Percentiles rank a stretch among this genome's conserved stretches.
Conservation (phyloP, 2,329 filamentous ascomycete genomes). For the Epichloe festucae region DNA sequence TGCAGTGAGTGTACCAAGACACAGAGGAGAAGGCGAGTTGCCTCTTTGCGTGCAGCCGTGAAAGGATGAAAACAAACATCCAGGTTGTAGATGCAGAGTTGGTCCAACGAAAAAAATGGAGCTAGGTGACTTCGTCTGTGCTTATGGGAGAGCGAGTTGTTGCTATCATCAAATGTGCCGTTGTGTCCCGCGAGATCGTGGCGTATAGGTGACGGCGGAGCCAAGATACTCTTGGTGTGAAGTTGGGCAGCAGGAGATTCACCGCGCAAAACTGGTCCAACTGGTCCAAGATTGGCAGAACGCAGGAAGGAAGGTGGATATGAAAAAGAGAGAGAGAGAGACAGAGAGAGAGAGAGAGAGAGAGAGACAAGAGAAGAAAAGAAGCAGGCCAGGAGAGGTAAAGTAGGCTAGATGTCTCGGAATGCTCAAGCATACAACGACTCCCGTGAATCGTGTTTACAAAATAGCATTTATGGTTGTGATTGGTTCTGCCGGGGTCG, state of each 20-base stretch:
- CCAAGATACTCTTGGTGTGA: background rate
- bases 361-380: slow-evolving; percentile 1
- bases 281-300: background rate
- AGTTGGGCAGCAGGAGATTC: background rate
- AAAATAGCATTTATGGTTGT: slow-evolving; percentile 15
- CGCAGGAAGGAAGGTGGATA: background rate
- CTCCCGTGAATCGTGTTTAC: slow-evolving; percentile 16
- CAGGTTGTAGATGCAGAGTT: background rate
- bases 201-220: background rate
- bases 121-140: background rate
- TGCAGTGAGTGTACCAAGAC: slow-evolving; percentile 10
- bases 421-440: slow-evolving; percentile 13
- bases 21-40: slow-evolving; percentile 3
- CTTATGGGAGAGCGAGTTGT: background rate
- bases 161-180: background rate
- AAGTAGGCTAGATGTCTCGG: slow-evolving; percentile 15
- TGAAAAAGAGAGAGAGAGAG: background rate
- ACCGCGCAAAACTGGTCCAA: background rate
- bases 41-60: slow-evolving; percentile 3
- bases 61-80: background rate
- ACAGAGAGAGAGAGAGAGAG: background rate
- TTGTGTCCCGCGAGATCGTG: background rate
- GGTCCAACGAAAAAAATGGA: background rate
- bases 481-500: slow-evolving; percentile 22
- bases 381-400: slow-evolving; percentile 2